A percentile compares a stretch with the other conserved stretches of the same genome.
These are phyloP conservation scores for Lolium perenne DNA, from an alignment of 176 grass and related monocot genomes.

Conservation along the genomic window DNA sequence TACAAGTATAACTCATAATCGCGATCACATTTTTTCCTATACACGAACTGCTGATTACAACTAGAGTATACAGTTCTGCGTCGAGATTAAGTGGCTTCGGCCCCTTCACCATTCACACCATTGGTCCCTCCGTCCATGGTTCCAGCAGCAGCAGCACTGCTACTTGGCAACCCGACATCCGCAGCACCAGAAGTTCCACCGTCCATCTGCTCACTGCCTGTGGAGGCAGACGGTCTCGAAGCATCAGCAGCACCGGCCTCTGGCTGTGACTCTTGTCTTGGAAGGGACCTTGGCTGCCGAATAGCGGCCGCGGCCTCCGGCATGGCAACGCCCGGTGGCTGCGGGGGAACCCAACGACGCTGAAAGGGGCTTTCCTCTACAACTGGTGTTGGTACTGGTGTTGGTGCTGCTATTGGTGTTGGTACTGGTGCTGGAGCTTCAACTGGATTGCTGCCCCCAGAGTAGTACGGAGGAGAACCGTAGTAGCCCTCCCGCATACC, in stretches of 20 bases:
- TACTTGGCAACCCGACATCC: neutral
- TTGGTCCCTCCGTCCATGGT: neutral
- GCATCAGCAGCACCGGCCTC: neutral
- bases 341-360: slow-evolving; percentile 74
- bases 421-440: neutral
- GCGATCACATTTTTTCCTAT: neutral
- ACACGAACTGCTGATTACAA: neutral
- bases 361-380: slow-evolving; percentile 42
- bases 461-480: slow-evolving; percentile 37
- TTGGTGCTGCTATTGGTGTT: neutral
- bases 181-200: neutral
- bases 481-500: slow-evolving; percentile 39
- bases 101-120: neutral
- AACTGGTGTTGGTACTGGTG: neutral
- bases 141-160: neutral
- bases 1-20: neutral
- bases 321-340: slow-evolving; percentile 58
- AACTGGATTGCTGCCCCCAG: slow-evolving; percentile 4
- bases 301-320: slow-evolving; percentile 74
- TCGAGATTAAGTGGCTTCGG: neutral
- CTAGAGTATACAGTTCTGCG: neutral
- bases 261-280: slow-evolving; percentile 38
- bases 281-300: slow-evolving; percentile 55
- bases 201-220: neutral
- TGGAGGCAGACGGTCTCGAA: neutral